A percentile compares a stretch with the other conserved stretches of the same genome.
Evolutionary conservation across 495 filamentous ascomycete genomes (phyloP).

Genomic region (Acidiella bohemica): DNA sequence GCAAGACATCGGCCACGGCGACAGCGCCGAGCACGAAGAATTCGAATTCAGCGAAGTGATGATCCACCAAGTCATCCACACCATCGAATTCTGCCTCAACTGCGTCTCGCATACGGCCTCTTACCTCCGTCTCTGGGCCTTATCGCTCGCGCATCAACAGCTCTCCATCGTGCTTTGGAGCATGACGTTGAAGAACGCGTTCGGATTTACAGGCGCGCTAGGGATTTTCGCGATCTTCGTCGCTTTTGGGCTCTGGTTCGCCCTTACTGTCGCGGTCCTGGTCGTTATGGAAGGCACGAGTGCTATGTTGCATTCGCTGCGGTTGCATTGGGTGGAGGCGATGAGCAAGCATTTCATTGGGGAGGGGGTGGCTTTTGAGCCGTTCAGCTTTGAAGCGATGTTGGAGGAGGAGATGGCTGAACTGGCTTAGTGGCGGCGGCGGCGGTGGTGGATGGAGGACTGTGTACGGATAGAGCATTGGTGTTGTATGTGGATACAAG

Average conservation of each 20-base stretch:
- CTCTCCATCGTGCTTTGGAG: constrained; percentile 90
- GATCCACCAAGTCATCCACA: constrained; percentile 99
- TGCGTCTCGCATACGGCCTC: constrained; percentile 98
- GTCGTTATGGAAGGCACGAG: constrained; percentile 75
- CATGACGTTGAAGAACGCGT: constrained; percentile 77
- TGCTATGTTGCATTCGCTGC: constrained; percentile 85
- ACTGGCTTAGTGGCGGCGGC: constrained; percentile 24
- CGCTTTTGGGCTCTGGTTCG: constrained; percentile 78
- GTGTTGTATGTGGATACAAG: too few relatives aligned
- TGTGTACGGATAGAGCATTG: too few relatives aligned
- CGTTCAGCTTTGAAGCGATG: constrained; percentile 79
- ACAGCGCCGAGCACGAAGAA: constrained; percentile 61
- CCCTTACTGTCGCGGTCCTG: constrained; percentile 63
- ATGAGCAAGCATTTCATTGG: constrained; percentile 99
- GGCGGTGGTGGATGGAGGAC: too few relatives aligned
- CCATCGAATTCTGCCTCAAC: constrained; percentile 99
- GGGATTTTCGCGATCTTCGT: constrained; percentile 69
- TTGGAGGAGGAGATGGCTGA: constrained; percentile 70
- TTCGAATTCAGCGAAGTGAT: constrained; percentile 93
- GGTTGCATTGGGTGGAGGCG: constrained; percentile 98
- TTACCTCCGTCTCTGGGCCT: constrained; percentile 94
- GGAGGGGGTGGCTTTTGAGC: constrained; percentile 72
- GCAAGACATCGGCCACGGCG: constrained; percentile 60
- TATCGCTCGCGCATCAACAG: constrained; percentile 95
- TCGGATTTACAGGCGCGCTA: constrained; percentile 47